Evolutionary conservation across 192 early-diverging fungal species (phyloP), one percentile per base, ranked within the genome.

Genomic region (Umbelopsis sp.): DNA sequence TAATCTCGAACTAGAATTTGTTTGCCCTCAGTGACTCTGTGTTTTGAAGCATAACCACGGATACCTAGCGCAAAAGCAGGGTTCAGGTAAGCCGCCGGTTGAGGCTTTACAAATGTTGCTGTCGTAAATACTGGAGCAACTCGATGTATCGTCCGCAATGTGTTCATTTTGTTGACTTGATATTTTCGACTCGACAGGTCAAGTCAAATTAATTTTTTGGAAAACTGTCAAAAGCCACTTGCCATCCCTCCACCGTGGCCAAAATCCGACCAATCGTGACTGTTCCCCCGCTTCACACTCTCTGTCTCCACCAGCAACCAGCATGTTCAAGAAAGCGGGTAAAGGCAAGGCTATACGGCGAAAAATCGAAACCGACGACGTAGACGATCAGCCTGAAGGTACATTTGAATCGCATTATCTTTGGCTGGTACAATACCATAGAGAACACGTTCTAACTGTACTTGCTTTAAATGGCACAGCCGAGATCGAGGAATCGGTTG

Each of bases 1-100:
- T 75, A 72, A 45, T 79, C 77, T 34, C 77, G 73, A 22, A 79
- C 45, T 9, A 79, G 47, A 50, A 79, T 71, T 25, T 74, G 77
- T 31, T 78, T 78, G 41, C 77, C 77, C 26, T 62, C 56, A 5
- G 56, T 34, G 53, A 70, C 68, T 20, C 29, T 26, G 17, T 69
- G 24, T 38, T 41, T 36, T n/a, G 65, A 71, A 49, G 72, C 62
- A 68, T 78, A 78, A 22, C 69, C 53, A 43, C 77, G 77, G n/a
- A 71, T 53, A 26, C 74, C 69, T n/a, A 53, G 41, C 0, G 20
- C 29, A 10, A 45, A 9, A 11, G 43, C 22, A 12, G 24, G 43
- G 22, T 22, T 26, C 9, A 66, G 12, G 32, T 24, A 36, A 4
- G 31, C 6, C 12, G 29, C 38, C 7, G 26, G 10, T 62, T 62